Percentiles rank a stretch among this genome's conserved stretches.
These are phyloP conservation scores for Spongispora temasekensis DNA, from an alignment of 1,284 basidiomycete species.

Conservation along the genomic window DNA sequence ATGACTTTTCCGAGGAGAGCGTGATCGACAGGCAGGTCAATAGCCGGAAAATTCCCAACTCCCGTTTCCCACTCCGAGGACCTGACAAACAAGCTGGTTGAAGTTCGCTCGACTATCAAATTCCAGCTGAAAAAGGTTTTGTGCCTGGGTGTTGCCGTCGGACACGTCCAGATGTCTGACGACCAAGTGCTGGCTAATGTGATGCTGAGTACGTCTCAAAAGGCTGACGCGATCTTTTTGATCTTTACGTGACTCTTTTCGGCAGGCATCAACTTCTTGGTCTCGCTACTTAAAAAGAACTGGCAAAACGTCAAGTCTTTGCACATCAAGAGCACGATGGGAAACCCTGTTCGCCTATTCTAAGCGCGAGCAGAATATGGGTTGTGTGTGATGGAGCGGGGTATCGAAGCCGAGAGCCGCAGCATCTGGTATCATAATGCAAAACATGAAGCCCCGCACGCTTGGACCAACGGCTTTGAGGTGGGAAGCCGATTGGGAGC, in stretches of 20 bases:
- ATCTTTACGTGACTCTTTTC: constrained; percentile 10
- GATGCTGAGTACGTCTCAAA: constrained; percentile 79
- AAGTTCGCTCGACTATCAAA: constrained; percentile 98
- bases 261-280: constrained; percentile 98
- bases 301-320: constrained; percentile 99
- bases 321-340: constrained; percentile 99
- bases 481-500: constrained; percentile 84
- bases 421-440: constrained; percentile 58
- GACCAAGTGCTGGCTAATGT: constrained; percentile 97
- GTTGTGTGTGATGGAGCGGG: constrained; percentile 14
- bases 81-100: constrained; percentile 87
- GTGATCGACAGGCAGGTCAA: too few relatives aligned
- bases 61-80: constrained; percentile 95
- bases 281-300: constrained; percentile 99
- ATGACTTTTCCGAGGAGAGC: too few relatives aligned
- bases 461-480: constrained; percentile 82
- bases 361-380: constrained; percentile 41
- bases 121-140: constrained; percentile 99
- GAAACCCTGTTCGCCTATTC: constrained; percentile 95
- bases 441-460: constrained; percentile 89
- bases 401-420: constrained; percentile 17
- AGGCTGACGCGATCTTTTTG: neutral
- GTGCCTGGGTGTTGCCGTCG: constrained; percentile 98
- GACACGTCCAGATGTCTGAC: constrained; percentile 96
- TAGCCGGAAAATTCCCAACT: constrained; percentile 99